Evolutionary conservation across 2,329 filamentous ascomycete genomes (phyloP), one percentile per base, ranked within the genome.

Genomic region (Scedosporium aurantiacum): DNA sequence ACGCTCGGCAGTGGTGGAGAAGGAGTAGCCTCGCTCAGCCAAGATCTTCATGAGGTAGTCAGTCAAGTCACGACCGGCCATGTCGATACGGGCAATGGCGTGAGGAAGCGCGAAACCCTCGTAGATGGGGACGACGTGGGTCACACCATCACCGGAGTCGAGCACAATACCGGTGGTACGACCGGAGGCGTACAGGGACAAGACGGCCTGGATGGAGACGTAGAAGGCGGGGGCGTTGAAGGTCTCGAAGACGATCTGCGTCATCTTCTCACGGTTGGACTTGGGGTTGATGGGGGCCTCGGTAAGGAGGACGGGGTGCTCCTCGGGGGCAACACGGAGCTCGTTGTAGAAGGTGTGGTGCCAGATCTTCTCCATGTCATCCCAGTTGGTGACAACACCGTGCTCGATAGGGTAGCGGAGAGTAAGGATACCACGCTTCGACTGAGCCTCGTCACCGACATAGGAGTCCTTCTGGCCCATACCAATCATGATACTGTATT

Each of bases 261-360:
- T 97, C 94, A 99, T 99, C 91, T 99, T 99, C 87, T 99, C 94
- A 88, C 94, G 90, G 87, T 99, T 99, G 84, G 90, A 96, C 87
- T 97, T 97, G 79, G 94, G 94, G 88, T 99, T 99, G 88, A 99
- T 97, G 71, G 94, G 94, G 72, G 94, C 94, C 85, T 99, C 94
- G 72, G 94, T 99, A 79, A 99, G 86, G 76, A 99, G 87, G 77
- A 97, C 92, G 73, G 94, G 94, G 87, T 99, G 94, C 89, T 99
- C 94, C 86, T 99, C 94, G 72, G 94, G 94, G 73, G 94, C 94
- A 68, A 99, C 94, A 93, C 94, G 93, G 76, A 99, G 86, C 86
- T 99, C 94, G 83, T 99, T 99, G 90, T 97, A 99, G 87, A 99
- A 99, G 76, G 94, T 97, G 90, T 99, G 94, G 81, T 99, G 94